Conservation (phyloP, 2,329 filamentous ascomycete genomes). For the Aspergillus brasiliensis region DNA sequence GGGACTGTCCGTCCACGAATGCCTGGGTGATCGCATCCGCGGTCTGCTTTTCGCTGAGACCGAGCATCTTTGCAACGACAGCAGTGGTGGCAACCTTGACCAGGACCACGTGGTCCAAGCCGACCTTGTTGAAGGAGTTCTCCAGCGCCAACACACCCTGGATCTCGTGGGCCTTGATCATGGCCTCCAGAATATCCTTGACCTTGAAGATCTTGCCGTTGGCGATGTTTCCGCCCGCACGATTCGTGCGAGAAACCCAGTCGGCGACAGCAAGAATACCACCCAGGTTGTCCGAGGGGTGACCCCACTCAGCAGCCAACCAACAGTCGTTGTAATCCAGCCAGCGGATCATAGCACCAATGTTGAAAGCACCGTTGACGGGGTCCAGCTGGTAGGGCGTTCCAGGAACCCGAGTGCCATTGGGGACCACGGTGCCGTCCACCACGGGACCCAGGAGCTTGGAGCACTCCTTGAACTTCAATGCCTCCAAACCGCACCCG, state of each 20-base stretch:
- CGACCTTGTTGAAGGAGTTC: conserved; percentile 99
- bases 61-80: conserved; percentile 93
- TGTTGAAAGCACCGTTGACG: conserved; percentile 96
- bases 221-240: conserved; percentile 73
- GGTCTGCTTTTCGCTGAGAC: conserved; percentile 84
- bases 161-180: conserved; percentile 99
- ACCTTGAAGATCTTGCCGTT: conserved; percentile 81
- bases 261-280: conserved; percentile 96
- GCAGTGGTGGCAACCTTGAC: conserved; percentile 97
- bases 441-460: conserved; percentile 93
- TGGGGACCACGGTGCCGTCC: conserved; percentile 85
- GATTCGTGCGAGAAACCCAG: conserved; percentile 94
- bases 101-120: conserved; percentile 93
- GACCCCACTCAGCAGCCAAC: conserved; percentile 98
- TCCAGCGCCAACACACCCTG: conserved; percentile 95
- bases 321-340: conserved; percentile 99
- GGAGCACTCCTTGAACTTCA: conserved; percentile 93
- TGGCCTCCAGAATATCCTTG: conserved; percentile 88
- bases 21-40: conserved; percentile 95
- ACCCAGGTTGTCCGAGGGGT: conserved; percentile 96
- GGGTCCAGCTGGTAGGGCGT: conserved; percentile 94
- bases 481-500: conserved; percentile 91
- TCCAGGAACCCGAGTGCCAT: conserved; percentile 86
- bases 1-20: conserved; percentile 93
- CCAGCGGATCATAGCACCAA: conserved; percentile 98